phyloP scores from a whole-genome alignment of 345 rosid species.

The Citrus trifoliata region DNA sequence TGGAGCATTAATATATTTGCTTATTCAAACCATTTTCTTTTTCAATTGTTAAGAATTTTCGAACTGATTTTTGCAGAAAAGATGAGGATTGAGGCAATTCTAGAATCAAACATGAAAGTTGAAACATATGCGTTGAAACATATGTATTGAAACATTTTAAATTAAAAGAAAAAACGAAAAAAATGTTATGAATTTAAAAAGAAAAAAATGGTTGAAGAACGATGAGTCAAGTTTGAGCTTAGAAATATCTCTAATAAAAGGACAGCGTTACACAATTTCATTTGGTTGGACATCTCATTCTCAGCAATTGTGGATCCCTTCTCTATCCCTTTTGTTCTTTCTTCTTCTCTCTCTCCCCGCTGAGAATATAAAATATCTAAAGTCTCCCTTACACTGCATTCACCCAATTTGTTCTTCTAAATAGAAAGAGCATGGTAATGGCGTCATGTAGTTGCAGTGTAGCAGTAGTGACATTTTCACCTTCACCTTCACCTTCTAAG shows the following conservation, averaged over 20 bases:
- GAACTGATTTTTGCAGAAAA: no score
- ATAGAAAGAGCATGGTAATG: conserved; percentile 8
- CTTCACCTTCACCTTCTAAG: conserved; percentile 28
- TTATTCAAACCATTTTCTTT: no score
- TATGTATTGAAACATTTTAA: no score
- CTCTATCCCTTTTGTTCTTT: not conserved
- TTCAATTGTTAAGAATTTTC: no score
- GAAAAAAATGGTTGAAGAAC: no score
- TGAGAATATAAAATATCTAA: not conserved
- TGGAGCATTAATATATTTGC: no score
- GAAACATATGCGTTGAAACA: no score
- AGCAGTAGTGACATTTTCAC: conserved; percentile 12
- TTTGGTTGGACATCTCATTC: not conserved
- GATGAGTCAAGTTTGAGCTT: not conserved
- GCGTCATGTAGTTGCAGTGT: conserved; percentile 19
- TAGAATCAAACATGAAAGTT: no score
- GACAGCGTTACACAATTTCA: not conserved
- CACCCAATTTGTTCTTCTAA: not conserved
- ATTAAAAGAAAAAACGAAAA: no score
- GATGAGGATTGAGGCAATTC: no score
- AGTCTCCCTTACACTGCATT: not conserved
- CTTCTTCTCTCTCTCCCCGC: not conserved
- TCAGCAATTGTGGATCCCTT: not conserved
- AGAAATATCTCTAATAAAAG: no score
- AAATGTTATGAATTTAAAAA: no score